Conservation (phyloP, 2,329 filamentous ascomycete species). For the Aspergillus pseudotamarii region DNA sequence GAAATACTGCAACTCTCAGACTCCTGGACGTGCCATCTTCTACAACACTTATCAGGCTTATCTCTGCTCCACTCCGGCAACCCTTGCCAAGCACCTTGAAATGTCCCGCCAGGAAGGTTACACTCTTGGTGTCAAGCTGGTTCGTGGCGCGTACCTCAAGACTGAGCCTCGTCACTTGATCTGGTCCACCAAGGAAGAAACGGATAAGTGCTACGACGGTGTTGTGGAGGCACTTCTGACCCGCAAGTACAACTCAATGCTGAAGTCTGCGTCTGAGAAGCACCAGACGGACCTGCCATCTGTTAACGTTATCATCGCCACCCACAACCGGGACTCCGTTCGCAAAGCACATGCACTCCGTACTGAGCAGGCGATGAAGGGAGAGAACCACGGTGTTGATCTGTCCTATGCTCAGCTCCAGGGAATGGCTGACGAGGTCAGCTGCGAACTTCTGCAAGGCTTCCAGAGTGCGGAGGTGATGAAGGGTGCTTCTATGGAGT, state of each 20-base stretch:
- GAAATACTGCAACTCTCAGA: constrained; percentile 54
- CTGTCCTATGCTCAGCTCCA: constrained; percentile 77
- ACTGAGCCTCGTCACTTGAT: constrained; percentile 51
- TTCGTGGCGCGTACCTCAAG: constrained; percentile 57
- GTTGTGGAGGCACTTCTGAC: constrained; percentile 58
- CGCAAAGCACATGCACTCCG: constrained; percentile 52
- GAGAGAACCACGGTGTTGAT: constrained; percentile 45
- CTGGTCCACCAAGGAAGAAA: constrained; percentile 51
- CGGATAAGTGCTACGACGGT: constrained; percentile 58
- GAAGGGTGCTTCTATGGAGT: constrained; percentile 30
- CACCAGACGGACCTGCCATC: constrained; percentile 39
- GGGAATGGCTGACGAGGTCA: constrained; percentile 95
- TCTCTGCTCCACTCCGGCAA: constrained; percentile 51
- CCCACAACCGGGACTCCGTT: constrained; percentile 61
- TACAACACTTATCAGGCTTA: constrained; percentile 59
- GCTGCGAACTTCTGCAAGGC: constrained; percentile 57
- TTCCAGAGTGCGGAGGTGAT: constrained; percentile 31
- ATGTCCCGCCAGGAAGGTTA: constrained; percentile 52
- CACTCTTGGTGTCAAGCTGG: constrained; percentile 55
- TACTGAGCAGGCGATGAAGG: constrained; percentile 49
- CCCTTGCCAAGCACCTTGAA: constrained; percentile 49
- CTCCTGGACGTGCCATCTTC: constrained; percentile 53
- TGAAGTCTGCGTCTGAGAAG: constrained; percentile 50
- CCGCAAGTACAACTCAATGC: constrained; percentile 60
- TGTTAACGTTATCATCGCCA: constrained; percentile 60